Conservation (phyloP, 1,284 basidiomycete species). For the Dichomitus squalens region DNA sequence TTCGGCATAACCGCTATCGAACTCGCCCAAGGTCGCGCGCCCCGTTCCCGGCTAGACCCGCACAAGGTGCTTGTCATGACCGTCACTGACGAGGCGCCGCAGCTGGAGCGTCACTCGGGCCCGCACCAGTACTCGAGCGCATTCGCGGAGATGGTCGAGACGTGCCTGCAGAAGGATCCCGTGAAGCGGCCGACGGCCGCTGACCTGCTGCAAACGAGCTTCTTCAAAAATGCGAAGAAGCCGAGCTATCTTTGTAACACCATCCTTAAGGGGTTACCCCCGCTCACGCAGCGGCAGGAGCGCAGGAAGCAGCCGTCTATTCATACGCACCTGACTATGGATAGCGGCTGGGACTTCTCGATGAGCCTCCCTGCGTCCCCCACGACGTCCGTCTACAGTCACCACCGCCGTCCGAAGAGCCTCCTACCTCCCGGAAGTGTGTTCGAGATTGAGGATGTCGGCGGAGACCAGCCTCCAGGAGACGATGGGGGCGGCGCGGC, state of each 20-base stretch:
- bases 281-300: constrained; percentile 71
- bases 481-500: not conserved
- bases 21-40: constrained; percentile 81
- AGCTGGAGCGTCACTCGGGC: constrained; percentile 71
- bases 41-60: constrained; percentile 75
- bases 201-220: constrained; percentile 76
- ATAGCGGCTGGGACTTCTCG: constrained; percentile 69
- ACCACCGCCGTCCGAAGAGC: constrained; percentile 13
- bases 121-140: constrained; percentile 79
- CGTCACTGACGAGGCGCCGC: constrained; percentile 73
- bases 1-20: constrained; percentile 91
- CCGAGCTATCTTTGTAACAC: constrained; percentile 73
- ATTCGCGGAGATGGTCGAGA: constrained; percentile 81
- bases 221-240: constrained; percentile 80
- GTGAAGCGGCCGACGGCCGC: constrained; percentile 77
- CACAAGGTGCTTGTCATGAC: constrained; percentile 77
- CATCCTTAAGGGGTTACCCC: constrained; percentile 74
- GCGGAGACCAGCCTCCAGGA: not conserved
- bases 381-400: constrained; percentile 29
- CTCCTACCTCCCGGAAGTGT: constrained; percentile 14
- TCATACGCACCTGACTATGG: constrained; percentile 50
- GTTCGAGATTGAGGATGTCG: constrained; percentile 18
- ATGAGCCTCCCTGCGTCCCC: constrained; percentile 26
- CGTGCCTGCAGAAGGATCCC: constrained; percentile 86
- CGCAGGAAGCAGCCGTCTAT: constrained; percentile 48